Percentiles rank a stretch among this genome's conserved stretches.
Evolutionary conservation across 768 basidiomycete species (phyloP).

Genomic region (Termitomyces sp.): DNA sequence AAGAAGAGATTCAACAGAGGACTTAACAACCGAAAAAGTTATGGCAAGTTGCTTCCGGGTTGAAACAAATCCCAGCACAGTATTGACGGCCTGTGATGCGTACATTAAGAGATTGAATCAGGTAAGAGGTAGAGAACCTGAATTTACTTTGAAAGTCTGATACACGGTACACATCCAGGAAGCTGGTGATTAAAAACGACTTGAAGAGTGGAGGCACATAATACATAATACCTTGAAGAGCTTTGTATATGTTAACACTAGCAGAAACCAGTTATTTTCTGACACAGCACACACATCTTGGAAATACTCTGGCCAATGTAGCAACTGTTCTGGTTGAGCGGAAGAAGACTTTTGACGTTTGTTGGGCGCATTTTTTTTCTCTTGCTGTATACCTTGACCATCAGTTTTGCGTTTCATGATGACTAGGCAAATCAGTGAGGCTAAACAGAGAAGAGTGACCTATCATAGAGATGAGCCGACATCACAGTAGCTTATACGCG

Average conservation of each 20-base stretch:
- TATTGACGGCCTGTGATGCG: conserved; percentile 70
- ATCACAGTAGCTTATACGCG: not conserved
- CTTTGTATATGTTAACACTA: conserved; percentile 19
- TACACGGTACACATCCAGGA: not conserved
- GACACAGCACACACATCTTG: conserved; percentile 33
- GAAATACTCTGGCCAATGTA: conserved; percentile 65
- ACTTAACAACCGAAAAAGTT: conserved; percentile 72
- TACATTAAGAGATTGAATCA: not conserved
- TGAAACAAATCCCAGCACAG: conserved; percentile 84
- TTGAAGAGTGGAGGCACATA: too few relatives aligned
- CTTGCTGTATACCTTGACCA: not conserved
- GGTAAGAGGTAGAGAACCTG: not conserved
- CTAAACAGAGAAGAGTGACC: not conserved
- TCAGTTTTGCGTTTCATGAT: conserved; percentile 18
- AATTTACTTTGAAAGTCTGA: conserved; percentile 12
- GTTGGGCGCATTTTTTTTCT: conserved; percentile 5
- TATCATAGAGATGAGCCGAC: not conserved
- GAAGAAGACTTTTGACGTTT: conserved; percentile 3
- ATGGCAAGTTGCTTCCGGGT: conserved; percentile 77
- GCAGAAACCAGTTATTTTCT: not conserved
- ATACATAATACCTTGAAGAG: conserved; percentile 21
- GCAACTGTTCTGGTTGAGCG: conserved; percentile 4
- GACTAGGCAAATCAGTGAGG: not conserved
- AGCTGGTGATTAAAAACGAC: not conserved
- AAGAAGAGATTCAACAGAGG: conserved; percentile 78